Percentiles rank a stretch among this genome's conserved stretches.
Conservation (phyloP, 1,284 basidiomycete genomes). For the Ganoderma lucidum region DNA sequence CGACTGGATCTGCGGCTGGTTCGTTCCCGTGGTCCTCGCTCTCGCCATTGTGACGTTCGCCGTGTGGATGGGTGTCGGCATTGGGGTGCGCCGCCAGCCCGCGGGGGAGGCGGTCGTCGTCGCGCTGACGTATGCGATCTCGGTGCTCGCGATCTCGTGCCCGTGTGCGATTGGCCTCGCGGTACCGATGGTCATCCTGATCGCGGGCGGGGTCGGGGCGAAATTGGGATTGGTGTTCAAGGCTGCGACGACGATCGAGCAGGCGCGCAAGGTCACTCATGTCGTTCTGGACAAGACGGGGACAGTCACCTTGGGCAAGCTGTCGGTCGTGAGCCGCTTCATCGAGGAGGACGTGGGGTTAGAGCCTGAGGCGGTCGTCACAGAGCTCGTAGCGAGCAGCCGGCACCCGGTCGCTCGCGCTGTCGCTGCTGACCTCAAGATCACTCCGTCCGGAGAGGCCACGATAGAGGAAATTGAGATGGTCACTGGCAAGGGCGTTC, state of each 20-base stretch:
- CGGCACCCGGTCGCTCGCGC: conserved; percentile 47
- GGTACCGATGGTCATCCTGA: conserved; percentile 48
- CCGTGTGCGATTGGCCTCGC: conserved; percentile 52
- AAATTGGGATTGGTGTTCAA: conserved; percentile 46
- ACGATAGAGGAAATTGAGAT: conserved; percentile 39
- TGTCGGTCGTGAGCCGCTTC: conserved; percentile 42
- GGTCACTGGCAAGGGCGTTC: conserved; percentile 48
- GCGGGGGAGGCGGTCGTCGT: conserved; percentile 40
- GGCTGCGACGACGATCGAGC: conserved; percentile 43
- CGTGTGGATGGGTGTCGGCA: conserved; percentile 48
- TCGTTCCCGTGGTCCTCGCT: conserved; percentile 46
- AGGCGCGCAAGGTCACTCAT: conserved; percentile 42
- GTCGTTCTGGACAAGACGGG: conserved; percentile 59
- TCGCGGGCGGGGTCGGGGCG: conserved; percentile 45
- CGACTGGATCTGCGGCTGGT: conserved; percentile 46
- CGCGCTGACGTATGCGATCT: conserved; percentile 50
- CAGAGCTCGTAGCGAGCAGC: conserved; percentile 39
- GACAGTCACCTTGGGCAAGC: conserved; percentile 49
- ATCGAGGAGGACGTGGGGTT: conserved; percentile 32
- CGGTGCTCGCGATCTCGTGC: conserved; percentile 52
- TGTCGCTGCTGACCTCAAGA: conserved; percentile 36
- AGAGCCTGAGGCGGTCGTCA: conserved; percentile 33
- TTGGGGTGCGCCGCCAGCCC: conserved; percentile 40
- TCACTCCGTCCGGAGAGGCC: neutral
- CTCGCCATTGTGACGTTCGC: conserved; percentile 44